phyloP scores from a whole-genome alignment of 768 basidiomycete genomes.

The Serendipita sp. region DNA sequence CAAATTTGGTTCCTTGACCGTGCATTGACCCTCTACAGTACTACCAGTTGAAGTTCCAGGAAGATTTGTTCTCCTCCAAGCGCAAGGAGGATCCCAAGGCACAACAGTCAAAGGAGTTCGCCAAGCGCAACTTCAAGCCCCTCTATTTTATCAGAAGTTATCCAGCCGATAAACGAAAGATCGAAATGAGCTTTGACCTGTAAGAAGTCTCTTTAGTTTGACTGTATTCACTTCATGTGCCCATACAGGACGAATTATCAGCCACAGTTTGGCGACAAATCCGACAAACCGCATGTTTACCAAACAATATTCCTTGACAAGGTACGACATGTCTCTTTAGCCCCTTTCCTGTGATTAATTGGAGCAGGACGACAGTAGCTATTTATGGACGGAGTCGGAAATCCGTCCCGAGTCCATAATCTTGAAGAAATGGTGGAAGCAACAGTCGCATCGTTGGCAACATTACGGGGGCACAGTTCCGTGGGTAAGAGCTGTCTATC shows the following conservation, averaged over 20 bases:
- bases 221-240: background rate
- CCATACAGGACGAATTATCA: constrained; percentile 27
- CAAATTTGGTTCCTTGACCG: background rate
- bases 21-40: constrained; percentile 17
- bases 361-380: constrained; percentile 21
- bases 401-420: constrained; percentile 26
- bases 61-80: constrained; percentile 16
- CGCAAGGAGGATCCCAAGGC: constrained; percentile 17
- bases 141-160: constrained; percentile 34
- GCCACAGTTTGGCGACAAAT: constrained; percentile 23
- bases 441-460: constrained; percentile 36
- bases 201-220: background rate
- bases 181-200: constrained; percentile 33
- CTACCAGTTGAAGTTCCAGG: constrained; percentile 26
- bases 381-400: constrained; percentile 28
- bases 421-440: constrained; percentile 37
- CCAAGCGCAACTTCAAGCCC: constrained; percentile 26
- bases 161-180: constrained; percentile 27
- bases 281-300: constrained; percentile 27
- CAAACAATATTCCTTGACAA: constrained; percentile 34
- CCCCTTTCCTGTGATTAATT: background rate
- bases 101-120: constrained; percentile 22
- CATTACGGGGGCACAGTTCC: constrained; percentile 25
- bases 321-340: background rate
- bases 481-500: constrained; percentile 14